phyloP scores from a whole-genome alignment of 805 yeast species.

The Alloascoidea africana region DNA sequence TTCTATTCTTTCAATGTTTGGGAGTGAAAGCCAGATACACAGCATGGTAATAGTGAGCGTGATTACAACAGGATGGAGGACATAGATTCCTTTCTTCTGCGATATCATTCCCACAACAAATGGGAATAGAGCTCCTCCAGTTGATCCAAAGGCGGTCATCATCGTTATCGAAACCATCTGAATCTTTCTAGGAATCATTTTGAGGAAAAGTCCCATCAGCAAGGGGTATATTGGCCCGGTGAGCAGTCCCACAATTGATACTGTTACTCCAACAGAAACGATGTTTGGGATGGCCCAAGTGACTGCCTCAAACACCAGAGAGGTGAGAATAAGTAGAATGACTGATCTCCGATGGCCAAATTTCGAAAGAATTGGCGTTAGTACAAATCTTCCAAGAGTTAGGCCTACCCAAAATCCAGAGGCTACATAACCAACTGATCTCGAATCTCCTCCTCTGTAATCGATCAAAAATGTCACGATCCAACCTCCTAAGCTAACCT shows the following conservation, averaged over 20 bases:
- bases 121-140: constrained; percentile 44
- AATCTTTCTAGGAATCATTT: constrained; percentile 33
- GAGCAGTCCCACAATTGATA: constrained; percentile 36
- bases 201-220: constrained; percentile 28
- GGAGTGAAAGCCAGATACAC: constrained; percentile 25
- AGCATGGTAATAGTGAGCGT: constrained; percentile 21
- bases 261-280: constrained; percentile 29
- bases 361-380: constrained; percentile 17
- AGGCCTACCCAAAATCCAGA: constrained; percentile 64
- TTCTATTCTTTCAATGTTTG: constrained; percentile 31
- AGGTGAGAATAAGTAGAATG: constrained; percentile 17
- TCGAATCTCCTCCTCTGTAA: constrained; percentile 31
- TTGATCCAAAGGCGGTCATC: constrained; percentile 38
- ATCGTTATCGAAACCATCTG: constrained; percentile 34
- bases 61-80: constrained; percentile 32
- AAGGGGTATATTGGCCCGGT: constrained; percentile 62
- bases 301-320: constrained; percentile 24
- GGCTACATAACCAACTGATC: constrained; percentile 43
- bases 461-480: constrained; percentile 44
- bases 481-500: constrained; percentile 62
- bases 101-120: constrained; percentile 35
- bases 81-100: constrained; percentile 29
- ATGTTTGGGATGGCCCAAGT: constrained; percentile 33
- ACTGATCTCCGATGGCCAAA: constrained; percentile 23
- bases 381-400: constrained; percentile 42